Evolutionary conservation across 1,284 basidiomycete genomes (phyloP), one percentile per base, ranked within the genome.

Genomic region (Cryptococcus jaspeensis): DNA sequence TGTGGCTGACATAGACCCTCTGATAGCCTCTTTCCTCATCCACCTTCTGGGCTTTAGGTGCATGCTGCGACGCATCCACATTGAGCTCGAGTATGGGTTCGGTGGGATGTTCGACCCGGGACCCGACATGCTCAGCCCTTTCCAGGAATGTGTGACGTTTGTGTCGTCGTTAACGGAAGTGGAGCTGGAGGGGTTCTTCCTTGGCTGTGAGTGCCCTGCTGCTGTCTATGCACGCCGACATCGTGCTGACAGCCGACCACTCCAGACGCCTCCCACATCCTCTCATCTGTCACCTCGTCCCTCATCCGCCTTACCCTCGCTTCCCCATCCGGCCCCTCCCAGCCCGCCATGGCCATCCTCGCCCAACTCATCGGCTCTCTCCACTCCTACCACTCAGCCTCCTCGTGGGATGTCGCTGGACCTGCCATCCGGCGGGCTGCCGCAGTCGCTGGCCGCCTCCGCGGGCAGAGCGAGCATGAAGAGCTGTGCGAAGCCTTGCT

Each of bases 271-370:
- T 62, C 63, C 1, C 69, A 69, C 50, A 63, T 71, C 32, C 53
- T 69, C 1, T 67, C 69, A 0, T 64, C 67, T 12, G 60, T 67
- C 16, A 49, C 58, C 2, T 65, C 67, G 4, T 69, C 63, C 16
- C 62, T 71, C 32, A 60, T 67, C 42, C 65, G 69, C 22, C 53
- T 71, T 41, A 51, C 61, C 13, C 64, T 71, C 36, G 66, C 65
- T 1, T 56, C 58, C 23, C 50, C 55, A 20, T 49, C 57, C 7
- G 20, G 53, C 9, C 59, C 45, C 16, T 44, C 39, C 39, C 22
- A 48, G 12, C 40, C 52, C n/a, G 56, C 56, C 6, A 39, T 58
- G 50, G 43, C 53, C 18, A 50, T 66, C 1, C 18, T 63, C 16
- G 50, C 59, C 15, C 53, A 53, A 15, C 49, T 66, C 8, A 39